Evolutionary conservation across 23 red algal species (phyloP).

Genomic region (Pyropia haitanensis): DNA sequence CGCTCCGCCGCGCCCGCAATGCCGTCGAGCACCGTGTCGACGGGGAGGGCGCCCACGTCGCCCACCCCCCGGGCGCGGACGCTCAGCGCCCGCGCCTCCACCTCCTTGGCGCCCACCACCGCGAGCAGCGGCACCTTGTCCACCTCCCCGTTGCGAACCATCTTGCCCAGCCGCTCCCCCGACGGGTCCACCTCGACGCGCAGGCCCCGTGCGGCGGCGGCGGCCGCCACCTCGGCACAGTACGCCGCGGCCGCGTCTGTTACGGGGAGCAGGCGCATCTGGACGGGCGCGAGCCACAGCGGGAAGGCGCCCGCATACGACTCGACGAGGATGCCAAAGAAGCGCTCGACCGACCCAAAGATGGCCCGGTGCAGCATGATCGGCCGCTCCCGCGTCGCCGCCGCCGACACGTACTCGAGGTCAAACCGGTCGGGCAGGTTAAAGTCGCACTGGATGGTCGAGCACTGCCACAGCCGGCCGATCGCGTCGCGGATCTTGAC

Average conservation of each 20-base stretch:
- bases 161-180: slow-evolving; percentile 84
- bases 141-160: slow-evolving; percentile 83
- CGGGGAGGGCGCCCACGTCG: slow-evolving; percentile 44
- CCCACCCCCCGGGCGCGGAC: slow-evolving; percentile 68
- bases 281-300: slow-evolving; percentile 94
- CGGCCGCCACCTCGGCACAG: slow-evolving; percentile 42
- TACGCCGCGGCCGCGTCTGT: slow-evolving; percentile 37
- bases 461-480: slow-evolving; percentile 98
- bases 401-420: slow-evolving; percentile 73
- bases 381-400: slow-evolving; percentile 49
- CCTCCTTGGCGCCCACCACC: slow-evolving; percentile 73
- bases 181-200: slow-evolving; percentile 73
- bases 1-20: slow-evolving; percentile 20
- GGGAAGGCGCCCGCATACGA: slow-evolving; percentile 92
- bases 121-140: slow-evolving; percentile 82
- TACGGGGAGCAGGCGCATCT: slow-evolving; percentile 76
- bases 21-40: slow-evolving; percentile 13
- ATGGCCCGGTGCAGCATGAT: slow-evolving; percentile 99
- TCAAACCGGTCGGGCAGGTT: slow-evolving; percentile 94
- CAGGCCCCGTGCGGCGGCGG: slow-evolving; percentile 20
- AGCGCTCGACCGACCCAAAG: slow-evolving; percentile 93
- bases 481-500: slow-evolving; percentile 97
- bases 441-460: slow-evolving; percentile 99
- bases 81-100: slow-evolving; percentile 35
- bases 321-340: slow-evolving; percentile 95